These are phyloP conservation scores for Glomus cerebriforme DNA, from an alignment of 192 early-diverging fungal species.

Conservation along the genomic window DNA sequence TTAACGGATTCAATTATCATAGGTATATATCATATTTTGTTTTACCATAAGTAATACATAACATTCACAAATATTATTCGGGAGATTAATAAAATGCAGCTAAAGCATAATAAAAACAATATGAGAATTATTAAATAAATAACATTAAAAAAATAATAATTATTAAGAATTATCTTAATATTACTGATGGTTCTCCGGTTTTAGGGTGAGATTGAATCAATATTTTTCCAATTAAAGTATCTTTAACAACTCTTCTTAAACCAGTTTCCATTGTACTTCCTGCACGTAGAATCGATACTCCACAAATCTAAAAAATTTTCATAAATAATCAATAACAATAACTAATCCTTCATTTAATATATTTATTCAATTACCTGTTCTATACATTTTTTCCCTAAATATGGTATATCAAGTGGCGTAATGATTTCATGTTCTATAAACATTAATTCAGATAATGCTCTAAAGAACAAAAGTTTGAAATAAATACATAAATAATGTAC, in stretches of 20 bases:
- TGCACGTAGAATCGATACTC: conserved; percentile 83
- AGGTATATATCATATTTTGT: not conserved
- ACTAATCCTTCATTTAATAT: not conserved
- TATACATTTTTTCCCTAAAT: conserved; percentile 49
- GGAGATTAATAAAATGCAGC: conserved; percentile 85
- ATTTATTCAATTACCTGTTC: conserved; percentile 38
- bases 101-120: conserved; percentile 33
- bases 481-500: too few relatives aligned
- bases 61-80: conserved; percentile 58
- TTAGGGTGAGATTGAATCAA: conserved; percentile 80
- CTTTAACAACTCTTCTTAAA: conserved; percentile 76
- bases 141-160: not conserved
- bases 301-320: conserved; percentile 53
- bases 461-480: conserved; percentile 29
- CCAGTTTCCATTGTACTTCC: conserved; percentile 92
- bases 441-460: conserved; percentile 66
- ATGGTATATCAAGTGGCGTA: conserved; percentile 63
- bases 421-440: conserved; percentile 48
- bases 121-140: too few relatives aligned
- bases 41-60: conserved; percentile 70
- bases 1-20: not conserved
- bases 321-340: not conserved
- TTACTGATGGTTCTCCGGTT: conserved; percentile 77
- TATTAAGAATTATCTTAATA: not conserved
- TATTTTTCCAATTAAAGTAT: conserved; percentile 86